Percentiles rank a stretch among this genome's conserved stretches.
Conservation (phyloP, 164 flowering plant species). For the Chimonanthus salicifolius region DNA sequence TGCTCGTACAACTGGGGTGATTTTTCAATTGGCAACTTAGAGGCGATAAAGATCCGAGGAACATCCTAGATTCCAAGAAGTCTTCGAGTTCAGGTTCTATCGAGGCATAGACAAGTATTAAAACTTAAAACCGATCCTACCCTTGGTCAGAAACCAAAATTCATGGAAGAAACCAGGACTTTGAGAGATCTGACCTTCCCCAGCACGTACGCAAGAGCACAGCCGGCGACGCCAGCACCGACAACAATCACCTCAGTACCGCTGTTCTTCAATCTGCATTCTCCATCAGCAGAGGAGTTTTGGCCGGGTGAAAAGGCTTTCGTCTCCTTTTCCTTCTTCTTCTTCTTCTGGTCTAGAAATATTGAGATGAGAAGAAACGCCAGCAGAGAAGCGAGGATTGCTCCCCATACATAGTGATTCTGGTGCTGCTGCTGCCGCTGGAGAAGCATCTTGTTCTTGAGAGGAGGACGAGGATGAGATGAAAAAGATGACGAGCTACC, state of each 20-base stretch:
- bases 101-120: no score
- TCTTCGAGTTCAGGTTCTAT: no score
- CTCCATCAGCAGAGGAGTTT: constrained; percentile 10
- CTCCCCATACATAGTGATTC: constrained; percentile 10
- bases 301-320: not conserved
- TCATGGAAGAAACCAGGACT: not conserved
- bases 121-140: not conserved
- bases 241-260: constrained; percentile 61
- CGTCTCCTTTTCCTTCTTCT: not conserved
- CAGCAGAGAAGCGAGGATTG: constrained; percentile 12
- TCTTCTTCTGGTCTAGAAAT: not conserved
- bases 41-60: no score
- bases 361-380: constrained; percentile 7
- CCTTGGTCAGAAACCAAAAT: not conserved
- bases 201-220: constrained; percentile 87
- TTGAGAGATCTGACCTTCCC: constrained; percentile 48
- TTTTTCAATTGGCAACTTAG: no score
- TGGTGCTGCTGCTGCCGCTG: constrained; percentile 1
- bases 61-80: no score
- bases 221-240: constrained; percentile 92
- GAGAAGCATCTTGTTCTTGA: constrained; percentile 15
- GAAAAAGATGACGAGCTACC: not conserved
- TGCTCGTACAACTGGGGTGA: no score
- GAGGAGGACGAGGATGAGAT: not conserved
- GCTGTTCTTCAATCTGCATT: constrained; percentile 23